Evolutionary conservation across 2,329 filamentous ascomycete species (phyloP), one percentile per base, ranked within the genome.

Genomic region (Rutstroemia sp.): DNA sequence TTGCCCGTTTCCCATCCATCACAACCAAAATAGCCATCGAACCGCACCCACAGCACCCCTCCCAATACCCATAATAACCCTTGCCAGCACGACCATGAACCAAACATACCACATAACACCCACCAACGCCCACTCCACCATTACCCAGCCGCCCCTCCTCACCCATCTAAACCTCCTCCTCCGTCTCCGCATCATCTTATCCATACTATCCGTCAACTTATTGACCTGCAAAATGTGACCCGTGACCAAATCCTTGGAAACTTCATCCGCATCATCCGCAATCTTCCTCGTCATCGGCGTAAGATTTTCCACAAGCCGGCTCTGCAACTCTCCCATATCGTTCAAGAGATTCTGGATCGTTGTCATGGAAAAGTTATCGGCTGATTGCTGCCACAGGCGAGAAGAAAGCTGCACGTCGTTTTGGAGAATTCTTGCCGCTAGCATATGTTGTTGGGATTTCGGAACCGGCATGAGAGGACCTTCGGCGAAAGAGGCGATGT

Each of bases 71-170:
- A 84, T 74, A 38, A 88, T 73, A 14, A 88, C 71, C 58, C 89
- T 81, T 51, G 87, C 76, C 23, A 92, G 76, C 69, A 91, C 88
- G 23, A 96, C 92, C 36, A 95, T 76, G 58, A 95, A 82, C 91
- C 92, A 97, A 16, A 95, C 85, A 72, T 87, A 90, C 91, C 94
- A 96, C 84, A 97, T 89, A 64, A 95, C 81, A 4, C 88, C 88
- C 40, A 97, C 83, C 17, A 97, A 78, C 50, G 83, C 75, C 90
- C 91, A 96, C 75, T 97, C 92, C 16, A 96, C 81, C 19, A 86
- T 73, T 54, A 91, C 83, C 80, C 91, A 97, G 14, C 89, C 86
- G 0, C 84, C 82, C 14, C 88, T 78, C 40, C 89, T 78, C 23
- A 91, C 72, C 83, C 89, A 91, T 54, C 89, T 78, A 67, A 94